phyloP scores from a whole-genome alignment of 441 rosid genomes.

The Biscutella laevigata region DNA sequence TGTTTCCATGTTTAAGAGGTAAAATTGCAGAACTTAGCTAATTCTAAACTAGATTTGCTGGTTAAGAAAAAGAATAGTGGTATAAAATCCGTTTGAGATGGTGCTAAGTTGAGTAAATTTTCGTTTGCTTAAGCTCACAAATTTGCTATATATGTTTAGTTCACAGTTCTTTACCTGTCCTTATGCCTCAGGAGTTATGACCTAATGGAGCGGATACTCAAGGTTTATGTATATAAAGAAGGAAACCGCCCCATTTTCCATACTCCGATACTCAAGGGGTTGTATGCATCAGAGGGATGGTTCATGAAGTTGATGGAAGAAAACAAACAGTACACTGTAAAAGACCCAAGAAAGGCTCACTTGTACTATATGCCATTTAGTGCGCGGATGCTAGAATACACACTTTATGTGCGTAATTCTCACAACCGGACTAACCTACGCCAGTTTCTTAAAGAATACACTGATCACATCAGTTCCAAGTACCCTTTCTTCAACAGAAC shows the following conservation, averaged over 20 bases:
- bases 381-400: conserved; percentile 59
- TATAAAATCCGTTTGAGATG: background rate
- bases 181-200: conserved; percentile 52
- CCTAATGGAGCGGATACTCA: conserved; percentile 54
- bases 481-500: conserved; percentile 67
- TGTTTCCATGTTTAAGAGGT: conserved; percentile 83
- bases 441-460: conserved; percentile 45
- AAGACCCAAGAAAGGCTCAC: conserved; percentile 55
- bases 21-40: background rate
- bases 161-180: background rate
- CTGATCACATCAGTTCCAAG: conserved; percentile 45
- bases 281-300: conserved; percentile 81
- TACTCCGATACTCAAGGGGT: conserved; percentile 58
- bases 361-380: conserved; percentile 72
- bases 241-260: conserved; percentile 63
- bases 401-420: conserved; percentile 59
- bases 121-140: background rate
- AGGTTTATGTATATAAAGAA: conserved; percentile 53
- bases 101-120: background rate
- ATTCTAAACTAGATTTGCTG: background rate
- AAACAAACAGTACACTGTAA: conserved; percentile 46
- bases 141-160: background rate
- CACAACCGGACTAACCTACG: conserved; percentile 67
- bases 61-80: no score
- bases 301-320: conserved; percentile 73